phyloP scores from a whole-genome alignment of 2,329 filamentous ascomycete genomes.

The Graphilbum ipis-grandicollis region DNA sequence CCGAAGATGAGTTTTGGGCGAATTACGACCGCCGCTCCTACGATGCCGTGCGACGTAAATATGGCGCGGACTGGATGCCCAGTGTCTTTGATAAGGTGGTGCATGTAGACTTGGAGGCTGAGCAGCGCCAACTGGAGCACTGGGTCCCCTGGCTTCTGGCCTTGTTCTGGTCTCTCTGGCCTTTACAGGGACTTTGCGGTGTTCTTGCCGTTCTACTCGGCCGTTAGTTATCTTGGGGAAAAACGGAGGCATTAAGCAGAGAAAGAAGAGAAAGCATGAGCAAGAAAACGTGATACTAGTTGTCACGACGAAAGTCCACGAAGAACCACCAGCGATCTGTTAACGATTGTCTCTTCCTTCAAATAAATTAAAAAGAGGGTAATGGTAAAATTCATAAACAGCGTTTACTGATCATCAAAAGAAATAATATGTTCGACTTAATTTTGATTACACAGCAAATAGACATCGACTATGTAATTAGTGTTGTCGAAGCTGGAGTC shows the following conservation, averaged over 20 bases:
- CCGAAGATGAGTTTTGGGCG: conserved; percentile 50
- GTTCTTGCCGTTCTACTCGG: conserved; percentile 22
- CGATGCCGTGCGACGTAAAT: conserved; percentile 37
- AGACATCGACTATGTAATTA: neutral
- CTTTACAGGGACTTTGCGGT: conserved; percentile 26
- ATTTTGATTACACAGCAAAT: no score
- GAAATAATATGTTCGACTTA: no score
- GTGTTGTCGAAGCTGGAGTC: neutral
- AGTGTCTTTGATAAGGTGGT: conserved; percentile 53
- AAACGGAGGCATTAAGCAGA: no score
- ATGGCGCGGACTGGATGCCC: conserved; percentile 39
- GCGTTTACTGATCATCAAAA: no score
- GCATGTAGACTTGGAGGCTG: conserved; percentile 22
- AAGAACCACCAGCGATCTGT: no score
- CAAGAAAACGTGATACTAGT: no score
- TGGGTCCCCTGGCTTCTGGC: conserved; percentile 17
- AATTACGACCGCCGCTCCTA: conserved; percentile 45
- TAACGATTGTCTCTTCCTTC: no score
- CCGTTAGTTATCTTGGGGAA: no score
- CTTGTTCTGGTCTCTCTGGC: conserved; percentile 19
- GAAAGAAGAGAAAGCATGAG: no score
- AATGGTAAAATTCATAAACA: no score
- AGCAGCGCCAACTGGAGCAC: conserved; percentile 14
- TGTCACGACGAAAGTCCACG: no score
- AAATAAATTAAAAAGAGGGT: no score